Conservation (phyloP, 257 asterid genomes). For the Primulina huaijiensis region DNA sequence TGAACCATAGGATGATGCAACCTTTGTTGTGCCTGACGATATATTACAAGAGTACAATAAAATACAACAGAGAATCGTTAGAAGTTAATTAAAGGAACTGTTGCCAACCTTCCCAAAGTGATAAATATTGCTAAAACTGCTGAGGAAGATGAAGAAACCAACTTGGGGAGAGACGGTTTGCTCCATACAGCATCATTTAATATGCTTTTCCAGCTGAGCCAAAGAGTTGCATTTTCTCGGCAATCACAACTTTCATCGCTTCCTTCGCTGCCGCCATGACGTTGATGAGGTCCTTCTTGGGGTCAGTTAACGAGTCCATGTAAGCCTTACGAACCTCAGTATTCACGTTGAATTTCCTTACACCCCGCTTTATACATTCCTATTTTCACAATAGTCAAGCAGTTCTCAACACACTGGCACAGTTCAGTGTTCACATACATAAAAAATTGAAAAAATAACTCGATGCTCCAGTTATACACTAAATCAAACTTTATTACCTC, state of each 20-base stretch:
- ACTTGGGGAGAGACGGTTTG: background rate
- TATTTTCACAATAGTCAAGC: constrained; percentile 26
- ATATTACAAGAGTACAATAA: background rate
- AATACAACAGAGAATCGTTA: background rate
- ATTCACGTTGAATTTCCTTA: constrained; percentile 89
- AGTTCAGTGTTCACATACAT: background rate
- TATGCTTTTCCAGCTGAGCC: constrained; percentile 87
- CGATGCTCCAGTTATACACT: background rate
- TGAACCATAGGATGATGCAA: background rate
- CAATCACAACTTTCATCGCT: constrained; percentile 85
- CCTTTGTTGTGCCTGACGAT: background rate
- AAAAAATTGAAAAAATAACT: too few species aligned
- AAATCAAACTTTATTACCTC: constrained; percentile 44
- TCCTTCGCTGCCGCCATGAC: constrained; percentile 75
- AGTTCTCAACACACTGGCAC: background rate
- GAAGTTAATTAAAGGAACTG: background rate
- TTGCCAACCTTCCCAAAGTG: background rate
- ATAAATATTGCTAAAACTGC: background rate
- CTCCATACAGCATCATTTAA: background rate
- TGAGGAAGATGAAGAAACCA: background rate
- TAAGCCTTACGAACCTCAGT: constrained; percentile 93
- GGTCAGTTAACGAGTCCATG: constrained; percentile 50
- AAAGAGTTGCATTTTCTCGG: constrained; percentile 85
- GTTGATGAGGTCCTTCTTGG: constrained; percentile 62
- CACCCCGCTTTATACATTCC: constrained; percentile 81